phyloP scores from a whole-genome alignment of 2,329 filamentous ascomycete genomes.

The Nemania serpens region DNA sequence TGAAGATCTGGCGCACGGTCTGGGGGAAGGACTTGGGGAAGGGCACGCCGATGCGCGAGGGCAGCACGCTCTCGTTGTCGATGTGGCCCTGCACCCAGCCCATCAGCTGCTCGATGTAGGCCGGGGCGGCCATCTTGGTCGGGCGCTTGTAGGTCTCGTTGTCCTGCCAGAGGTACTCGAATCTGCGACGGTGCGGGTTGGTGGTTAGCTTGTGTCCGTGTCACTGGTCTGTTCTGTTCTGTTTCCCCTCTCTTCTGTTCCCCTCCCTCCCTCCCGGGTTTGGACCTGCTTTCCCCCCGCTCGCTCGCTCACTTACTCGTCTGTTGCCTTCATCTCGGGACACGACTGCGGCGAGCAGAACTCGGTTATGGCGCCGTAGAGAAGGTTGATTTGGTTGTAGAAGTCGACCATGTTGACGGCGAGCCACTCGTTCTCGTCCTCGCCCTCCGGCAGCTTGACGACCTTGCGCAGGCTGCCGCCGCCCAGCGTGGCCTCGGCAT shows the following conservation, averaged over 20 bases:
- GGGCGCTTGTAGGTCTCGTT: slow-evolving; percentile 90
- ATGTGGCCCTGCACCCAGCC: slow-evolving; percentile 94
- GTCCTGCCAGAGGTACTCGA: slow-evolving; percentile 99
- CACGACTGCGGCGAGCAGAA: slow-evolving; percentile 98
- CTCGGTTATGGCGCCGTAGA: slow-evolving; percentile 98
- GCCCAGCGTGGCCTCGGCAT: slow-evolving; percentile 94
- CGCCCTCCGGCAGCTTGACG: slow-evolving; percentile 94
- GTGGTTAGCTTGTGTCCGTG: background rate
- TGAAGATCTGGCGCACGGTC: slow-evolving; percentile 94
- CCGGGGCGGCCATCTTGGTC: slow-evolving; percentile 96
- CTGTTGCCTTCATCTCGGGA: slow-evolving; percentile 99
- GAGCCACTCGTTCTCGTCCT: slow-evolving; percentile 97
- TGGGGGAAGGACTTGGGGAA: slow-evolving; percentile 92
- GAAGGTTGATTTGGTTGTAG: slow-evolving; percentile 99
- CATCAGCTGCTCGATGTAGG: slow-evolving; percentile 98
- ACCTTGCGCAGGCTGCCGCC: slow-evolving; percentile 95
- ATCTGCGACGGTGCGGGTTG: slow-evolving; percentile 58
- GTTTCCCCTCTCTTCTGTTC: too few relatives aligned
- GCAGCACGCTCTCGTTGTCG: slow-evolving; percentile 93
- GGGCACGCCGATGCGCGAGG: slow-evolving; percentile 91
- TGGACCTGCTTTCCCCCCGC: too few relatives aligned
- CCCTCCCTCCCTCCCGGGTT: too few relatives aligned
- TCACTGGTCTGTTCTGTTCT: background rate
- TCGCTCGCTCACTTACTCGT: slow-evolving; percentile 68
- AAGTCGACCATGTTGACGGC: slow-evolving; percentile 99